These are phyloP conservation scores for Coniferiporia sulphurascens DNA, from an alignment of 1,284 basidiomycete genomes.

Conservation along the genomic window DNA sequence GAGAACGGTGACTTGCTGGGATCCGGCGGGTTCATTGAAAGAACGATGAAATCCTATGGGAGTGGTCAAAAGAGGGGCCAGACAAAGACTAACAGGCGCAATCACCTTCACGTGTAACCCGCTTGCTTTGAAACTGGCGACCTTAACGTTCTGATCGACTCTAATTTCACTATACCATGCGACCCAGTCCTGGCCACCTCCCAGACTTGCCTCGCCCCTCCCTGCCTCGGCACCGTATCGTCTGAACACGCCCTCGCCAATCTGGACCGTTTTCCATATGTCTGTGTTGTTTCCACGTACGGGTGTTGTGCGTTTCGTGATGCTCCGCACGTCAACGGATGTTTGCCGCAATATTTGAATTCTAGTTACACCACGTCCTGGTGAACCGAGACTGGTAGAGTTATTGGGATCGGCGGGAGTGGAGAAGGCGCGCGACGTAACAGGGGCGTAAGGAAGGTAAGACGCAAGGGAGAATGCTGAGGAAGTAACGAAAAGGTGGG, in stretches of 20 bases:
- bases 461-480: slow-evolving; percentile 50
- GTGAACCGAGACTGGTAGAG: slow-evolving; percentile 24
- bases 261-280: slow-evolving; percentile 59
- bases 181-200: slow-evolving; percentile 53
- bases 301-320: slow-evolving; percentile 18
- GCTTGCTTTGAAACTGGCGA: slow-evolving; percentile 58
- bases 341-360: slow-evolving; percentile 63
- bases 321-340: slow-evolving; percentile 59
- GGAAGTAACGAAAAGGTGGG: slow-evolving; percentile 55
- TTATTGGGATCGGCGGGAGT: neutral
- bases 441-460: slow-evolving; percentile 55
- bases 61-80: slow-evolving; percentile 8
- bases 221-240: slow-evolving; percentile 6
- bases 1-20: slow-evolving; percentile 48
- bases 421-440: slow-evolving; percentile 27
- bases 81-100: slow-evolving; percentile 10
- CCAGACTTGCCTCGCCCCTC: slow-evolving; percentile 21
- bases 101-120: slow-evolving; percentile 59
- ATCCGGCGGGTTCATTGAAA: slow-evolving; percentile 55
- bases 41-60: slow-evolving; percentile 55
- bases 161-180: slow-evolving; percentile 58
- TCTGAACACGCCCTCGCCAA: slow-evolving; percentile 58
- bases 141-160: slow-evolving; percentile 42
- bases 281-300: slow-evolving; percentile 50
- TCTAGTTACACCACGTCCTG: slow-evolving; percentile 41